A percentile compares a stretch with the other conserved stretches of the same genome.
phyloP scores from a whole-genome alignment of 2,329 filamentous ascomycete genomes.

The Aspergillus brasiliensis region DNA sequence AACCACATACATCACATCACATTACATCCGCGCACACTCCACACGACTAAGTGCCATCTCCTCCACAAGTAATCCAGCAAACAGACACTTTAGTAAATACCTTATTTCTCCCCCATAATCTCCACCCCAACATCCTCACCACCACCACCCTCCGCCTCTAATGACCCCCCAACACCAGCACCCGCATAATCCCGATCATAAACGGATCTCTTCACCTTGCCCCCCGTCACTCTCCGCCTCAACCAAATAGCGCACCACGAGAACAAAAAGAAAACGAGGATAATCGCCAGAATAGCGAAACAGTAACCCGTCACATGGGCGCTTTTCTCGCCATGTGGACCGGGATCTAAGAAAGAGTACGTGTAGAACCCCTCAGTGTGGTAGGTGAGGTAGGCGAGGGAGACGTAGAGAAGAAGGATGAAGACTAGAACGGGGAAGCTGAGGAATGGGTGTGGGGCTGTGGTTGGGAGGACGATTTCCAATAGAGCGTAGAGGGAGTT shows the following conservation, averaged over 20 bases:
- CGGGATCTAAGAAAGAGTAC: conserved; percentile 75
- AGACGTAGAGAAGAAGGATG: conserved; percentile 72
- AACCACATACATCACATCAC: not conserved
- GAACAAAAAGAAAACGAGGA: conserved; percentile 56
- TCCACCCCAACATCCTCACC: conserved; percentile 11
- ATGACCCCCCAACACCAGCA: no score
- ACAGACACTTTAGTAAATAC: not conserved
- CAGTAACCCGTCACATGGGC: conserved; percentile 66
- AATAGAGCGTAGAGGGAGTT: conserved; percentile 75
- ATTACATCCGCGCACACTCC: not conserved
- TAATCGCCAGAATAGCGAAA: conserved; percentile 58
- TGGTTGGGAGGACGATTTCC: conserved; percentile 71
- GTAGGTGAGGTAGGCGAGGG: conserved; percentile 71
- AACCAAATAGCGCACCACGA: conserved; percentile 57
- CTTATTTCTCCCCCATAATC: not conserved
- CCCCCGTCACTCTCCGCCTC: conserved; percentile 50
- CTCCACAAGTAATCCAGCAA: not conserved
- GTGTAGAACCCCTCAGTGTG: conserved; percentile 72
- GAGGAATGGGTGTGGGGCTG: conserved; percentile 62
- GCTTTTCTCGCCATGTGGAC: conserved; percentile 46
- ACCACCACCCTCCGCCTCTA: conserved; percentile 11
- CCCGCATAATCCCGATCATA: conserved; percentile 18
- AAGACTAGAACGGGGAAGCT: conserved; percentile 69
- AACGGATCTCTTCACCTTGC: conserved; percentile 27
- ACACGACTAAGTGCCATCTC: not conserved